Conservation (phyloP, 2,329 filamentous ascomycete genomes). For the Alternaria dauci region DNA sequence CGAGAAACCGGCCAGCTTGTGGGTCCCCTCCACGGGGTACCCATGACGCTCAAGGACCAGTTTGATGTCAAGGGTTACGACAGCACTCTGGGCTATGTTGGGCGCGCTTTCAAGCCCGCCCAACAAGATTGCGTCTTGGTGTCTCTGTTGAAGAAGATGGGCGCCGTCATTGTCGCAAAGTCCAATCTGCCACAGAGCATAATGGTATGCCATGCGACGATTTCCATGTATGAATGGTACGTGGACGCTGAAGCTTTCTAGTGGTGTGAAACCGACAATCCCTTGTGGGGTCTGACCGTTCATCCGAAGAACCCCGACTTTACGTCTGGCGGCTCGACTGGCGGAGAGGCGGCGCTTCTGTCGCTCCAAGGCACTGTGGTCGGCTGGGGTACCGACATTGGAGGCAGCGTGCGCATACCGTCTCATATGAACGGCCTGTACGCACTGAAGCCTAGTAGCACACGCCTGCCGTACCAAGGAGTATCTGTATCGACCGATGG, state of each 20-base stretch:
- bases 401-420: conserved; percentile 66
- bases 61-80: conserved; percentile 60
- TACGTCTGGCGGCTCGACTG: conserved; percentile 65
- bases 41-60: conserved; percentile 60
- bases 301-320: conserved; percentile 66
- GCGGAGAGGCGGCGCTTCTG: conserved; percentile 67
- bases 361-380: conserved; percentile 62
- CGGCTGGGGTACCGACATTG: conserved; percentile 67
- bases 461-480: conserved; percentile 65
- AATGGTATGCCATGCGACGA: conserved; percentile 51
- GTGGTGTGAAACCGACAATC: conserved; percentile 68
- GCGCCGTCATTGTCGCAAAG: conserved; percentile 58
- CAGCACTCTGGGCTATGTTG: conserved; percentile 66
- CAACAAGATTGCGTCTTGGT: conserved; percentile 61
- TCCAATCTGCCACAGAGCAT: conserved; percentile 67
- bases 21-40: conserved; percentile 59
- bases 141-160: conserved; percentile 64
- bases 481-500: conserved; percentile 69
- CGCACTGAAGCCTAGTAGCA: conserved; percentile 63
- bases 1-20: conserved; percentile 46
- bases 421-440: conserved; percentile 68
- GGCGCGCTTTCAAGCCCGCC: conserved; percentile 66
- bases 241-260: conserved; percentile 48
- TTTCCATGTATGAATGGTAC: not conserved
- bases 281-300: conserved; percentile 66